A percentile compares a stretch with the other conserved stretches of the same genome.
Evolutionary conservation across 129 eudicot species (phyloP).

Genomic region (Cynara cardunculus): DNA sequence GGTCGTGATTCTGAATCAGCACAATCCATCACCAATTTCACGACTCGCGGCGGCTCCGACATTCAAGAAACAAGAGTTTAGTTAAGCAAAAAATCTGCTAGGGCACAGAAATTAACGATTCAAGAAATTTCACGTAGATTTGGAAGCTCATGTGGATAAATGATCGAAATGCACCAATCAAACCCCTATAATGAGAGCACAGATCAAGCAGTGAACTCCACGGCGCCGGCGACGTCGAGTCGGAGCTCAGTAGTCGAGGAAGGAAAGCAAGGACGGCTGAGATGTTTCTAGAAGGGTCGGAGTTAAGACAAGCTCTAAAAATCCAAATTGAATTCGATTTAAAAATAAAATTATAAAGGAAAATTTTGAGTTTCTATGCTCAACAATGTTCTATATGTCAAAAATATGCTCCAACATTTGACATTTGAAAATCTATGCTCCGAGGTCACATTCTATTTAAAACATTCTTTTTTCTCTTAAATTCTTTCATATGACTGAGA

Average conservation of each 20-base stretch:
- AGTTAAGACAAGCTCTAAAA: slow-evolving; percentile 14
- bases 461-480: neutral
- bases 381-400: neutral
- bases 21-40: slow-evolving; percentile 42
- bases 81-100: slow-evolving; percentile 18
- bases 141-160: slow-evolving; percentile 9
- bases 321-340: slow-evolving; percentile 9
- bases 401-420: neutral
- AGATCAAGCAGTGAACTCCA: neutral
- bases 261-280: slow-evolving; percentile 25
- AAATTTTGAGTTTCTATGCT: neutral
- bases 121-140: slow-evolving; percentile 12
- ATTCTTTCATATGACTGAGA: no score
- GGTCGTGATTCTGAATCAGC: slow-evolving; percentile 62
- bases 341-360: neutral
- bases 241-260: slow-evolving; percentile 17
- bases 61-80: slow-evolving; percentile 21
- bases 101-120: slow-evolving; percentile 23
- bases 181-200: slow-evolving; percentile 30
- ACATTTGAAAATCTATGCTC: neutral
- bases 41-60: slow-evolving; percentile 53
- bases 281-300: slow-evolving; percentile 32
- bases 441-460: neutral
- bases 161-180: slow-evolving; percentile 13
- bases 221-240: slow-evolving; percentile 25